These are phyloP conservation scores for Malus hybrid DNA, from an alignment of 331 rosid species.

Conservation along the genomic window DNA sequence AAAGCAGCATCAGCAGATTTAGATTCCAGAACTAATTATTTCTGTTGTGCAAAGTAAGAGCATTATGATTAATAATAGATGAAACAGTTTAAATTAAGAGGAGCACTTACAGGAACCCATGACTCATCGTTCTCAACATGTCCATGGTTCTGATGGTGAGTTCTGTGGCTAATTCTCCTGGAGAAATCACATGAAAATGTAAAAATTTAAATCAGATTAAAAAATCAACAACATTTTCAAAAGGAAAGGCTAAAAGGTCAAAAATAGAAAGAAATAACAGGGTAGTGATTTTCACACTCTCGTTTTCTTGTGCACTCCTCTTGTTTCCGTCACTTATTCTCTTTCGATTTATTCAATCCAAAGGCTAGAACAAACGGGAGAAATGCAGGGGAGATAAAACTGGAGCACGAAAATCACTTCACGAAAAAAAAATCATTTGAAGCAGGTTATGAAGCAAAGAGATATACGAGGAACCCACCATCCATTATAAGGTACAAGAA, in stretches of 20 bases:
- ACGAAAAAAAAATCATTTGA: neutral
- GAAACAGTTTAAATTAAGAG: neutral
- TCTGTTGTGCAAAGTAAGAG: neutral
- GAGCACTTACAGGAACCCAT: constrained; percentile 80
- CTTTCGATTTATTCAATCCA: neutral
- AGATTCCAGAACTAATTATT: neutral
- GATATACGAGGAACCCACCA: constrained; percentile 9
- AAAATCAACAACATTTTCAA: neutral
- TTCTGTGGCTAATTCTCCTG: constrained; percentile 97
- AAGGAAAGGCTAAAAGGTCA: neutral
- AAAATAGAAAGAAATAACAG: neutral
- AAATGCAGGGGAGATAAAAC: neutral
- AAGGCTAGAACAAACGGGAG: neutral
- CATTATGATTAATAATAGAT: neutral
- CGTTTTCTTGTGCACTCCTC: neutral
- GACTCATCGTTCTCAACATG: constrained; percentile 94
- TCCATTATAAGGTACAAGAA: constrained; percentile 36
- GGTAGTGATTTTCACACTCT: neutral
- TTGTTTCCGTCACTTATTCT: neutral
- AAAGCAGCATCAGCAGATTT: neutral
- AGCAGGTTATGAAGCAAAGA: neutral
- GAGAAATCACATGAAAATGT: neutral
- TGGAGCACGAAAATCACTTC: neutral
- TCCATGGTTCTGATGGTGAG: constrained; percentile 98
- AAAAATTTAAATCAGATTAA: too few relatives aligned